Base-by-base conservation (phyloP, 2,329 filamentous ascomycete genomes). In the Albophoma yamanashiensis region DNA sequence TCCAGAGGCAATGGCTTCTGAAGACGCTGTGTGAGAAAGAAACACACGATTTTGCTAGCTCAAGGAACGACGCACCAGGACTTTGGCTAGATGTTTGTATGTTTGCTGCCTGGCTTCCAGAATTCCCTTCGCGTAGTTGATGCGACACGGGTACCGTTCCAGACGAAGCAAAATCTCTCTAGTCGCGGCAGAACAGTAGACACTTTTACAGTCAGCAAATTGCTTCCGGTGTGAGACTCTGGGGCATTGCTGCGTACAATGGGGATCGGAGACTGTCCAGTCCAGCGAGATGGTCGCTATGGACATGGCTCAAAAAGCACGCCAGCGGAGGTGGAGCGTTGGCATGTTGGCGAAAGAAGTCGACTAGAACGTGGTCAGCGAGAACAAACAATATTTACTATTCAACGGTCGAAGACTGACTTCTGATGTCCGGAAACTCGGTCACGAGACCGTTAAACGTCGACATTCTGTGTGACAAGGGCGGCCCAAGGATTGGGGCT, bases 251-350 rank as follows among this genome's bases (percentile, higher is more conserved):
- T 31, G 59, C 76, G 50, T 71, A 84, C 81, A 96, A 96, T 0
- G 91, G 89, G 36, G 89, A 85, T 55, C 85, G 83, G 59, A 92
- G 80, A 15, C 80, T 83, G 66, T 96, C 91, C 1, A 97, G 80
- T 0, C 93, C 92, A 42, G 82, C 81, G 1, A 97, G 81, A 73
- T 97, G 93, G 67, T 97, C 92, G 64, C 89, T 95, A 70, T 97
- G 93, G 2, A 95, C 86, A 81, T 97, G 93, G 72, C 89, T 95
- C 34, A 97, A 79, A 69, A 97, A 96, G 71, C 89, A 94, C 20
- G 89, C 92, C 59, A 94, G 74, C 0, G 91, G 89, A 4, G 88
- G 81, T 20, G 74, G 80, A 20, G 74, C 73, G 7, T 77, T 76
- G 4, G 78, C 74, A 55, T 79, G 78, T 20, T 74, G 76, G 31